Evolutionary conservation across 2,329 filamentous ascomycete species (phyloP).

Genomic region (Colletotrichum lindemuthianum): DNA sequence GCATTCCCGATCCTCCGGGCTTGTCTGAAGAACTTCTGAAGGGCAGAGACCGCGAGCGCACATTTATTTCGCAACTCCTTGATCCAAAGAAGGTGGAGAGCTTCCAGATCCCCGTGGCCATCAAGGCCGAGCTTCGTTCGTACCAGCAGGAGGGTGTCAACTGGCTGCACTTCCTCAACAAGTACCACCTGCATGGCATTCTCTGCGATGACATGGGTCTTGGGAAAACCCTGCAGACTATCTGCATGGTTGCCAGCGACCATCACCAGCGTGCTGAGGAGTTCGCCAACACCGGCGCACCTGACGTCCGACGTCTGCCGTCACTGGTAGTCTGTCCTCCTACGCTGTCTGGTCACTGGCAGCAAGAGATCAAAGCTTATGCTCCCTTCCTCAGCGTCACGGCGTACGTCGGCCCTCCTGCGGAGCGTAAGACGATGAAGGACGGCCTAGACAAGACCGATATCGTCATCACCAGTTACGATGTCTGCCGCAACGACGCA

Average conservation of each 20-base stretch:
- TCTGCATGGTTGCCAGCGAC: conserved; percentile 98
- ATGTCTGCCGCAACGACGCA: conserved; percentile 96
- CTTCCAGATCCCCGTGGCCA: conserved; percentile 93
- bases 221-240: conserved; percentile 95
- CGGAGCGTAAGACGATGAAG: conserved; percentile 78
- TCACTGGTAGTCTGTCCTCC: conserved; percentile 97
- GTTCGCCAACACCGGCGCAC: conserved; percentile 81
- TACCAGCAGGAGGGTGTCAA: conserved; percentile 99
- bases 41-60: conserved; percentile 91
- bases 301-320: conserved; percentile 82
- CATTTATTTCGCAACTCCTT: conserved; percentile 95
- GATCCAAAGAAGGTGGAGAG: conserved; percentile 97
- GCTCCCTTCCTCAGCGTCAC: conserved; percentile 92
- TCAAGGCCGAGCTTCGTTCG: conserved; percentile 94
- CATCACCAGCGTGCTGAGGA: conserved; percentile 94
- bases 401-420: conserved; percentile 90
- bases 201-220: conserved; percentile 99
- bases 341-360: conserved; percentile 97
- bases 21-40: conserved; percentile 88
- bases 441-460: conserved; percentile 80
- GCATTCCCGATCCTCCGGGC: conserved; percentile 95
- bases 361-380: conserved; percentile 95
- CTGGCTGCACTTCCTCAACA: conserved; percentile 97
- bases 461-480: conserved; percentile 96
- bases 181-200: conserved; percentile 97